These are phyloP conservation scores for Terfezia claveryi DNA, from an alignment of 495 filamentous ascomycete species.

Conservation along the genomic window DNA sequence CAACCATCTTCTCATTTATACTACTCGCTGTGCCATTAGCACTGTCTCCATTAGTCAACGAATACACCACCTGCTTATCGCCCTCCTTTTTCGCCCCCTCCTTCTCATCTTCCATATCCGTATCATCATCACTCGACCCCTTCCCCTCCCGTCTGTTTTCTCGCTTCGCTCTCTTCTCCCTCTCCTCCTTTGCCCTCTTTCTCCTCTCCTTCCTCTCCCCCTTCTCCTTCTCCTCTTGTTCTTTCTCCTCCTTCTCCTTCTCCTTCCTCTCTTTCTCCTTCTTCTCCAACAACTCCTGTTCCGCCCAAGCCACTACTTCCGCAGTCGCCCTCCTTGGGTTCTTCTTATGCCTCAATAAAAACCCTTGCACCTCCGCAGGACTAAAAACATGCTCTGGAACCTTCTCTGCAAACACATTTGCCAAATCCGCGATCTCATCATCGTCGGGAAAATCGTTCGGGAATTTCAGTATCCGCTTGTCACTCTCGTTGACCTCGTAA, in stretches of 20 bases:
- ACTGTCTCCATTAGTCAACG: no score
- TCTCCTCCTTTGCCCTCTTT: not conserved
- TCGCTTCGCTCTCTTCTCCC: not conserved
- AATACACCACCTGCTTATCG: no score
- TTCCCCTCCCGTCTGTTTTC: no score
- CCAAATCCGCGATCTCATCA: constrained; percentile 24
- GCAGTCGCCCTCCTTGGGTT: constrained; percentile 34
- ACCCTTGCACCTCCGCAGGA: constrained; percentile 52
- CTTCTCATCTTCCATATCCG: no score
- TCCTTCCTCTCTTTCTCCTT: constrained; percentile 22
- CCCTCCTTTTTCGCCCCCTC: no score
- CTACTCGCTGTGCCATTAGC: no score
- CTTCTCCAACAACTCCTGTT: constrained; percentile 26
- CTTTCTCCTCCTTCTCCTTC: not conserved
- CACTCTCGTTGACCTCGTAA: constrained; percentile 30
- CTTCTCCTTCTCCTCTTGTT: not conserved
- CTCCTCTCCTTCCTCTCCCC: not conserved
- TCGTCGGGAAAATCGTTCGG: constrained; percentile 6
- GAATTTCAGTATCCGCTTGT: constrained; percentile 6
- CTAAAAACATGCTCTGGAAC: constrained; percentile 32
- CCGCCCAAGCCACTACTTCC: constrained; percentile 34
- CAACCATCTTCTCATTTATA: no score
- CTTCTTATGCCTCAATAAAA: constrained; percentile 41
- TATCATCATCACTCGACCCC: no score
- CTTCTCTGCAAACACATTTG: constrained; percentile 24